These are phyloP conservation scores for Carpinus fangiana DNA, from an alignment of 306 rosid genomes.

Conservation along the genomic window DNA sequence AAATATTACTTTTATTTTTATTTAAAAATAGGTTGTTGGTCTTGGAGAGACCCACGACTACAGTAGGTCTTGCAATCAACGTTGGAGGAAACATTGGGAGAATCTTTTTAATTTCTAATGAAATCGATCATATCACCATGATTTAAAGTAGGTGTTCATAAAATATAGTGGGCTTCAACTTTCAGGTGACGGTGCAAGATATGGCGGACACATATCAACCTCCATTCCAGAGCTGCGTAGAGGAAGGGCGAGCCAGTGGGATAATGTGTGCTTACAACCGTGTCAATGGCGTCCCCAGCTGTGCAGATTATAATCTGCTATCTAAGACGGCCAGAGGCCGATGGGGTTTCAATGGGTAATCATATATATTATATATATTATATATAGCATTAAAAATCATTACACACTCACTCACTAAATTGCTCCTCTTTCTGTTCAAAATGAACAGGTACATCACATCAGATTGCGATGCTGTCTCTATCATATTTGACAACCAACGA, in stretches of 20 bases:
- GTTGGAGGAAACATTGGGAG: no score
- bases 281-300: constrained; percentile 85
- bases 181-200: constrained; percentile 78
- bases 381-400: not conserved
- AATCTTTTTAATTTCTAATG: no score
- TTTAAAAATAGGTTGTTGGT: no score
- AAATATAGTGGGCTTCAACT: no score
- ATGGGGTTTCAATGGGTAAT: constrained; percentile 84
- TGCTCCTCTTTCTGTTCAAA: not conserved
- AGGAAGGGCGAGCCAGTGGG: constrained; percentile 76
- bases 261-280: constrained; percentile 93
- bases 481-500: constrained; percentile 51
- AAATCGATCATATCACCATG: no score
- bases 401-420: not conserved
- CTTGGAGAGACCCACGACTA: no score
- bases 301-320: constrained; percentile 72
- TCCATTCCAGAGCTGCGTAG: constrained; percentile 75
- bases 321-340: constrained; percentile 54
- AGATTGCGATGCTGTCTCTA: constrained; percentile 81
- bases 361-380: no score
- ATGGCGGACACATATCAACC: constrained; percentile 89
- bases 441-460: constrained; percentile 71
- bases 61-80: no score
- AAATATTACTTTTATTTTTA: no score
- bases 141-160: no score